A percentile compares a stretch with the other conserved stretches of the same genome.
These are phyloP conservation scores for Mortierella sp. DNA, from an alignment of 371 early-diverging fungal species.

Conservation along the genomic window DNA sequence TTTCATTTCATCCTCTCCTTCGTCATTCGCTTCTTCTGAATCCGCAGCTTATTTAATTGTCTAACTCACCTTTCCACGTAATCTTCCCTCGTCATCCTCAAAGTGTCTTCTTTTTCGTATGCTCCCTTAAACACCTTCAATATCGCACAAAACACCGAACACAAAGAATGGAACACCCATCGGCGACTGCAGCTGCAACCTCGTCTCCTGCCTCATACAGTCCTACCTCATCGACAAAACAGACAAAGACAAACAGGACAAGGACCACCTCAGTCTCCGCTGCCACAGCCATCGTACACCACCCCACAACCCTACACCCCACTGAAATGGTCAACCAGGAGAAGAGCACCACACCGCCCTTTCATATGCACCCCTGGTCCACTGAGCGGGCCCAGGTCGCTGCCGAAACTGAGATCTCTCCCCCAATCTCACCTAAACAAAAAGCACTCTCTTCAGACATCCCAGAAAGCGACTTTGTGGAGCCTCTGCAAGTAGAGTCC, in stretches of 20 bases:
- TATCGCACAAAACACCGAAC: neutral
- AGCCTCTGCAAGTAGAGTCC: conserved; percentile 41
- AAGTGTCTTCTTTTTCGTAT: no score
- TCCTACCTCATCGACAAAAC: neutral
- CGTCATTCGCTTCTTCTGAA: no score
- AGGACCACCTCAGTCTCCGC: conserved; percentile 33
- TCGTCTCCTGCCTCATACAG: neutral
- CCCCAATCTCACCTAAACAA: conserved; percentile 51
- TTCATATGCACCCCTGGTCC: conserved; percentile 45
- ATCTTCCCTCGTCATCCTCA: no score
- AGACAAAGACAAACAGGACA: conserved; percentile 8
- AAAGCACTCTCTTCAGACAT: conserved; percentile 12
- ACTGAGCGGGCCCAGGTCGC: conserved; percentile 48
- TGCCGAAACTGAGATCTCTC: conserved; percentile 41
- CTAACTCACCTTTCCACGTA: no score
- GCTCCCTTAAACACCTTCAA: neutral
- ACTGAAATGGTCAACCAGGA: neutral
- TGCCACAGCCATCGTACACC: conserved; percentile 19
- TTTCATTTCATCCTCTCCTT: neutral
- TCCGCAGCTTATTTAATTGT: no score
- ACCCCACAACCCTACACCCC: neutral
- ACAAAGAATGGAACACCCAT: conserved; percentile 2
- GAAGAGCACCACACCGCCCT: conserved; percentile 5
- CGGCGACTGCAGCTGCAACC: neutral
- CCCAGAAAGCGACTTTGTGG: conserved; percentile 24